These are phyloP conservation scores for Nemania bipapillata DNA, from an alignment of 2,329 filamentous ascomycete species.

Conservation along the genomic window DNA sequence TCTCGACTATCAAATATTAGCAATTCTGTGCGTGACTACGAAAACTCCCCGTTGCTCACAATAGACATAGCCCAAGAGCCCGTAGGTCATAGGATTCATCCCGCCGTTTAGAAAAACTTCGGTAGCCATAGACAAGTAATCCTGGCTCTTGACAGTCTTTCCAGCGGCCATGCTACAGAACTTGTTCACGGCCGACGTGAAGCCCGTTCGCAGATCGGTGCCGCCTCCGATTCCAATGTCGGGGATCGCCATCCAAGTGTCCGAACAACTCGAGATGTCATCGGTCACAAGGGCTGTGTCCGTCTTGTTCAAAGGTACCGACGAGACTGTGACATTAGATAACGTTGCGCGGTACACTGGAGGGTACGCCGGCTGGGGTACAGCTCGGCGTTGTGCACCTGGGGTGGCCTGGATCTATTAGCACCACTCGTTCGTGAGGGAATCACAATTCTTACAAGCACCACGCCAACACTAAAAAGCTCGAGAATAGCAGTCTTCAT, in stretches of 20 bases:
- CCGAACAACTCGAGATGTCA: conserved; percentile 47
- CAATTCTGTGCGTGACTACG: background rate
- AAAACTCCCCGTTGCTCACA: conserved; percentile 37
- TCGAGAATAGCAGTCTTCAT: conserved; percentile 26
- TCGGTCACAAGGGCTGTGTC: conserved; percentile 33
- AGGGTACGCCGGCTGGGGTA: conserved; percentile 7
- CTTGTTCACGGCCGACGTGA: conserved; percentile 44
- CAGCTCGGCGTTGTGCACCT: conserved; percentile 18
- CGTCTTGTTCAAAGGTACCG: conserved; percentile 20
- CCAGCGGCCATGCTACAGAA: conserved; percentile 45
- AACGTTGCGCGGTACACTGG: conserved; percentile 17
- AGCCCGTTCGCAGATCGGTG: conserved; percentile 46
- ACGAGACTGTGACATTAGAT: conserved; percentile 26
- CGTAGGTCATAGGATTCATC: conserved; percentile 43
- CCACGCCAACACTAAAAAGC: conserved; percentile 15
- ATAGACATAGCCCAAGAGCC: conserved; percentile 48
- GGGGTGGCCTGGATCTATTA: conserved; percentile 36
- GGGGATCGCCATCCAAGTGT: conserved; percentile 45
- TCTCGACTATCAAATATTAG: conserved; percentile 43
- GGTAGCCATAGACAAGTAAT: conserved; percentile 49
- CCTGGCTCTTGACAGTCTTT: conserved; percentile 39
- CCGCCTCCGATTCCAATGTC: conserved; percentile 46
- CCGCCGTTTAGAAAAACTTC: conserved; percentile 47
- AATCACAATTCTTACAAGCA: conserved; percentile 28
- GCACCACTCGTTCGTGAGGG: conserved; percentile 11